Evolutionary conservation across 257 asterid genomes (phyloP), one percentile per base, ranked within the genome.

Genomic region (Primulina huaijiensis): DNA sequence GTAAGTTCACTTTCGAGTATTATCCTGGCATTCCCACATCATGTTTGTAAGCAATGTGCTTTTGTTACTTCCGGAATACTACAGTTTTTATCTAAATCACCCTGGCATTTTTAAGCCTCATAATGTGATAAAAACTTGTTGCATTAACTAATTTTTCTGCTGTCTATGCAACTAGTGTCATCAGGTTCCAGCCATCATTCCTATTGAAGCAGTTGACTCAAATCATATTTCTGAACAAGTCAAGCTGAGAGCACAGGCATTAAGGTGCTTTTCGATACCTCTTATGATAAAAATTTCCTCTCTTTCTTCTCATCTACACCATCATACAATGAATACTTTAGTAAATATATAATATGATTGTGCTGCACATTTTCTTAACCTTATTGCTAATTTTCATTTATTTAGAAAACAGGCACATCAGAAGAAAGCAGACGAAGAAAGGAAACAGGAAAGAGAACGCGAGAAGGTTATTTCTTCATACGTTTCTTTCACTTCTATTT

Each of bases 201-300:
- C 60, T 29, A 76, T 82, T 68, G 92, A 83, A 77, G 77, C 78
- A 75, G 62, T 71, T 19, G 10, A 56, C 33, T 62, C 84, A n/a
- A 30, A 75, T 69, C 78, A 59, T 30, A 65, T 73, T 67, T 88
- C 96, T 31, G 92, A 84, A 83, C 78, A 76, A 79, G 86, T 79
- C n/a, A 80, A 75, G 81, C 64, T 80, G 79, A 82, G 80, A 71
- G 83, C 84, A 59, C 86, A 75, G 73, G 79, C 79, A 72, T 76
- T 90, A 68, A 88, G 95, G 97, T 90, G 82, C 46, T 74, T 75
- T 60, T 62, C 3, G 23, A 50, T 68, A 59, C 29, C 53, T 69
- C 34, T 63, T 25, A 3, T 57, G 31, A 68, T 64, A 0, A 27
- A 64, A 37, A 35, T 35, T 37, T 30, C 40, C 29, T 50, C 7